Evolutionary conservation across 495 filamentous ascomycete species (phyloP).

Genomic region (Talaromyces nanjingensis): DNA sequence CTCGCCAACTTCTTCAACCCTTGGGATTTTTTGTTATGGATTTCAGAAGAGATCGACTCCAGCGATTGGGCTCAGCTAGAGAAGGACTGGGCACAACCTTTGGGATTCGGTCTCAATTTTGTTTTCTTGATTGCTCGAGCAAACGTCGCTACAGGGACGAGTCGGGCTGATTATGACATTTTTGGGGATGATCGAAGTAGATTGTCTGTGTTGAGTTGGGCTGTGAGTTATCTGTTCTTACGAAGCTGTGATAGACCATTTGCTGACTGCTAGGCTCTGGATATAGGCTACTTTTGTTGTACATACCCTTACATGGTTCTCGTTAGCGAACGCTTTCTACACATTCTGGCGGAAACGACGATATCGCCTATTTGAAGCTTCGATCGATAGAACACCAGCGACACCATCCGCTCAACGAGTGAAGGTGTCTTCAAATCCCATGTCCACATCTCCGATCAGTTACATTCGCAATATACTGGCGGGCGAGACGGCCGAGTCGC

Average conservation of each 20-base stretch:
- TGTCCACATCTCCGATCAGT: conserved; percentile 69
- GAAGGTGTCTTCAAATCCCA: conserved; percentile 80
- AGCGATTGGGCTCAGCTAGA: conserved; percentile 78
- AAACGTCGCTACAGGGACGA: conserved; percentile 47
- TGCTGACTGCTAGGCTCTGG: background rate
- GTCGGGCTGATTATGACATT: conserved; percentile 62
- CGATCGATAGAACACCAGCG: conserved; percentile 62
- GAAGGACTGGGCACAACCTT: conserved; percentile 62
- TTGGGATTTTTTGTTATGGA: conserved; percentile 78
- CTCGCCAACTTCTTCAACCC: conserved; percentile 76
- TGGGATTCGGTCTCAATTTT: conserved; percentile 70
- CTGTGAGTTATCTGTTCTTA: conserved; percentile 53
- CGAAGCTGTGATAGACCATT: background rate
- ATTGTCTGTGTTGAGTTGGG: conserved; percentile 61
- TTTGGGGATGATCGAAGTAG: conserved; percentile 62
- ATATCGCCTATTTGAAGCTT: conserved; percentile 86
- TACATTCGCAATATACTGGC: conserved; percentile 63
- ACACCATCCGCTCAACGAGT: conserved; percentile 89
- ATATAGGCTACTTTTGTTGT: conserved; percentile 60
- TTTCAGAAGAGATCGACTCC: conserved; percentile 83
- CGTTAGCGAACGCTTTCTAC: conserved; percentile 68
- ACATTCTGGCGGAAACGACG: conserved; percentile 75
- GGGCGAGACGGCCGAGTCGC: conserved; percentile 54
- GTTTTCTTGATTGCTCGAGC: conserved; percentile 76
- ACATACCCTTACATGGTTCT: conserved; percentile 56